Evolutionary conservation across 2,329 filamentous ascomycete species (phyloP).

Genomic region (Fusarium sp.): DNA sequence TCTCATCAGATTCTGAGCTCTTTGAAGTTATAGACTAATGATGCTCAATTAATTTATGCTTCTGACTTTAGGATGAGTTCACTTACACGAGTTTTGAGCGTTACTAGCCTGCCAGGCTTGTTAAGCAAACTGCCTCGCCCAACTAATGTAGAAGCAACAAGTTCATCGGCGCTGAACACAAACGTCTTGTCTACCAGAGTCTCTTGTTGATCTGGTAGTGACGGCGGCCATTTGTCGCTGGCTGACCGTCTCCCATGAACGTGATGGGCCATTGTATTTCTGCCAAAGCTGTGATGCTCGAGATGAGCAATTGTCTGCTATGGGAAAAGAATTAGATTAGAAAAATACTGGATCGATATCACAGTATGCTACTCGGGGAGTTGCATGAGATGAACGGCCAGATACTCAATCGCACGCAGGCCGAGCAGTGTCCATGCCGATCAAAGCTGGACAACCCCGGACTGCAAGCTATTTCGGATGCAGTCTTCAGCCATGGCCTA

Average conservation of each 20-base stretch:
- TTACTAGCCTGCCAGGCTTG: neutral
- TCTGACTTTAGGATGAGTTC: neutral
- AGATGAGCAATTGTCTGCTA: neutral
- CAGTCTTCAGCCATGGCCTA: neutral
- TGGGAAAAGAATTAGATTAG: neutral
- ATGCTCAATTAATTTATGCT: neutral
- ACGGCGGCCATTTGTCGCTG: neutral
- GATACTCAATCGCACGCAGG: neutral
- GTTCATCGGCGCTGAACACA: neutral
- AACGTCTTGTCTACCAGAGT: neutral
- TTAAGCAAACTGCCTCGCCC: neutral
- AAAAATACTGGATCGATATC: neutral
- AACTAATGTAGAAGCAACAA: neutral
- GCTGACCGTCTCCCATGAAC: neutral
- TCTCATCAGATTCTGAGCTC: neutral
- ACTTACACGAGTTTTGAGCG: neutral
- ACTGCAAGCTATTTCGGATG: neutral
- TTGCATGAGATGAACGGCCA: neutral
- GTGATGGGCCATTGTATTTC: neutral
- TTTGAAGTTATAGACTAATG: neutral
- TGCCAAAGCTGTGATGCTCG: neutral
- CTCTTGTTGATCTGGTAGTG: neutral
- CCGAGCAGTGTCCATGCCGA: neutral
- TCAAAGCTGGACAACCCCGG: neutral
- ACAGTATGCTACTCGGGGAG: neutral